Evolutionary conservation across 164 flowering plant genomes (phyloP), one percentile per base, ranked within the genome.

Genomic region (Magnolia sinica): DNA sequence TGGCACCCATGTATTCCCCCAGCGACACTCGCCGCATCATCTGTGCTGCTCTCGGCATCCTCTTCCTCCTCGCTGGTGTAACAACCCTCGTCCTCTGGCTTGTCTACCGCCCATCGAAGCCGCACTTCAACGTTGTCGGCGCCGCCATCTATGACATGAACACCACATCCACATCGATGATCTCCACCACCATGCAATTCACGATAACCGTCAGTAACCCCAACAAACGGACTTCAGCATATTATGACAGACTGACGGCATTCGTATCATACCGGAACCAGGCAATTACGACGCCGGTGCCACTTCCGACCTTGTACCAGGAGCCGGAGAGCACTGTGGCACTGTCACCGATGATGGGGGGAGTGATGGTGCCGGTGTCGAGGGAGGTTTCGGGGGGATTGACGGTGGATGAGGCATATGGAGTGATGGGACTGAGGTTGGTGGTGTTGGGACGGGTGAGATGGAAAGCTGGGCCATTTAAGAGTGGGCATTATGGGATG

Each of bases 181-280:
- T 93, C 59, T 79, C 95, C 81, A 78, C 92, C 80, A 78, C 88
- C 84, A 79, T 91, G 85, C 97, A 92, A 82, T 87, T 95, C 88
- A 91, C 96, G 7, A 49, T 95, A 76, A 75, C 86, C 23, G 83
- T 90, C 0, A 79, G 91, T 27, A 95, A 95, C 87, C 89, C 97
- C 1, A 92, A 93, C 91, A 73, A 72, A 67, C 83, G 97, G 3
- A 87, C 85, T 31, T 78, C 89, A 58, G 80, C 88, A 50, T 79
- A 81, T 79, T 93, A 89, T 80, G 95, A 91, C 85, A 83, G 76
- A 13, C 85, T 95, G 1, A 69, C 88, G 1, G 88, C 87, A 1
- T 84, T 76, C 67, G 92, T 91, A 0, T 77, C 84, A 19, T 93
- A 91, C 79, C 77, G 82, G 55, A 79, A 87, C 86, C 91, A 90